Evolutionary conservation across 129 eudicot species (phyloP).

Genomic region (Flaveria robusta): DNA sequence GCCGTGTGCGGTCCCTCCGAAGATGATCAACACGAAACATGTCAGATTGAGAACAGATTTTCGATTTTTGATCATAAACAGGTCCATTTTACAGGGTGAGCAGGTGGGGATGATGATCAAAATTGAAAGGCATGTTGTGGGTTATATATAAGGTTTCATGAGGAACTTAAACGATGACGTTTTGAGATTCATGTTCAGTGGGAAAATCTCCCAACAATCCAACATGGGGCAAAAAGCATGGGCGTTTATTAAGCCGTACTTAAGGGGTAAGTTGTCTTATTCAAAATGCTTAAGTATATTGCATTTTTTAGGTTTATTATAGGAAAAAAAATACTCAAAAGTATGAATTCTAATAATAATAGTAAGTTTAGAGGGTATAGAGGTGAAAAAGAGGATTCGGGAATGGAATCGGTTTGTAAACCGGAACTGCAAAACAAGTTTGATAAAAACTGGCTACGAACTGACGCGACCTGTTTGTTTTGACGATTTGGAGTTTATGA

Average conservation of each 20-base stretch:
- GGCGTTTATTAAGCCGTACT: background rate
- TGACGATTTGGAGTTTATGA: no score
- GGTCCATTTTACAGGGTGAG: background rate
- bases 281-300: background rate
- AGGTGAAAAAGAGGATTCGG: no score
- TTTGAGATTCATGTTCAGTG: conserved; percentile 11
- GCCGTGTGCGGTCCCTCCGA: conserved; percentile 44
- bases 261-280: background rate
- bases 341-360: no score
- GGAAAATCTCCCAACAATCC: background rate
- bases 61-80: conserved; percentile 16
- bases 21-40: conserved; percentile 27
- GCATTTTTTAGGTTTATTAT: background rate
- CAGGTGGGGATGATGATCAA: conserved; percentile 6
- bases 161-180: conserved; percentile 3
- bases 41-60: conserved; percentile 4
- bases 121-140: conserved; percentile 17
- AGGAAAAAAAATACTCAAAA: background rate
- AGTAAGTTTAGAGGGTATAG: no score
- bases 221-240: background rate
- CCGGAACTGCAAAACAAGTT: no score
- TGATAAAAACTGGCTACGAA: no score
- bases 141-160: conserved; percentile 24
- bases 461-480: no score
- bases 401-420: no score